These are phyloP conservation scores for Alternaria incomplexa DNA, from an alignment of 2,329 filamentous ascomycete genomes.

Conservation along the genomic window DNA sequence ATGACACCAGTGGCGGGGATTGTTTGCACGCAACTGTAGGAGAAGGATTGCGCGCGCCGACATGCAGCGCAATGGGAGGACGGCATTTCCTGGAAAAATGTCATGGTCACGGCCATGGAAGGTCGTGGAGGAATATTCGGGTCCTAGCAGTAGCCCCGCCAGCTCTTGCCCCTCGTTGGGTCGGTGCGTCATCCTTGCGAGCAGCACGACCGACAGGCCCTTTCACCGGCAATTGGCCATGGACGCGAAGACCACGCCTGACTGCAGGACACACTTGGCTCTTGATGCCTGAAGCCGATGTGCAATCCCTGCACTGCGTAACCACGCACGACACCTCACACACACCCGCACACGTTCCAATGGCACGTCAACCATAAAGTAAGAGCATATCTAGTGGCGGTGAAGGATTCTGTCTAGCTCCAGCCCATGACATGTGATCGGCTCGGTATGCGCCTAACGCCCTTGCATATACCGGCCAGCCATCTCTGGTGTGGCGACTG, in stretches of 20 bases:
- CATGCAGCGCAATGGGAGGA: slow-evolving; percentile 21
- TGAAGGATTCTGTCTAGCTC: slow-evolving; percentile 27
- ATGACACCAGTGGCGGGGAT: slow-evolving; percentile 33
- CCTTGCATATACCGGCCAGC: background rate
- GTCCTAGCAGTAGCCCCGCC: slow-evolving; percentile 32
- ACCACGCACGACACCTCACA: slow-evolving; percentile 31
- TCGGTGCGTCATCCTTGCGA: slow-evolving; percentile 37
- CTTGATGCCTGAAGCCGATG: slow-evolving; percentile 25
- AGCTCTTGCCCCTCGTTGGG: slow-evolving; percentile 30
- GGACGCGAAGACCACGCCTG: slow-evolving; percentile 30
- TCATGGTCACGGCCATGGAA: slow-evolving; percentile 23
- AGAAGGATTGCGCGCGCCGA: slow-evolving; percentile 15
- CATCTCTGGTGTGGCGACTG: background rate
- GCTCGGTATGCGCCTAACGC: slow-evolving; percentile 18
- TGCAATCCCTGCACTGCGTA: slow-evolving; percentile 24
- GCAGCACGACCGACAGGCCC: slow-evolving; percentile 18
- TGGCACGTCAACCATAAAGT: slow-evolving; percentile 16
- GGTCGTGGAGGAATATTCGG: slow-evolving; percentile 34
- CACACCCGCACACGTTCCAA: slow-evolving; percentile 27
- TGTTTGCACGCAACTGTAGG: slow-evolving; percentile 15
- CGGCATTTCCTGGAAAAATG: slow-evolving; percentile 14
- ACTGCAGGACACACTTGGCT: slow-evolving; percentile 29
- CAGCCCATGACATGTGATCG: slow-evolving; percentile 23
- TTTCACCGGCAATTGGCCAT: slow-evolving; percentile 29
- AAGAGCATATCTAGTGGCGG: slow-evolving; percentile 24